Evolutionary conservation across 768 basidiomycete genomes (phyloP), one percentile per base, ranked within the genome.

Genomic region (Macrolepiota albuminosa): DNA sequence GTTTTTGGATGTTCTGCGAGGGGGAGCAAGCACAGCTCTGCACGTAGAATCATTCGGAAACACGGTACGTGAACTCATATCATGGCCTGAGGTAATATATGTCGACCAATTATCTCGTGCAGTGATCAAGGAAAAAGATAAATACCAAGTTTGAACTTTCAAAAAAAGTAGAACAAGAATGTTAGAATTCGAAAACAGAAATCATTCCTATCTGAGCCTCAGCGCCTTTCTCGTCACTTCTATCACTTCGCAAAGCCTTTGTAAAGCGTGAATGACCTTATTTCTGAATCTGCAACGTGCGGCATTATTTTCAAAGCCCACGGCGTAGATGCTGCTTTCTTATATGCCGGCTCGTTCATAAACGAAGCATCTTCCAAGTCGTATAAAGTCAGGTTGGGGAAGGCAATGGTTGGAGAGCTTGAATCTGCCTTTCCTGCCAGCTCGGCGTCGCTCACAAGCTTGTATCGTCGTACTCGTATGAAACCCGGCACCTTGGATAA

Each of bases 31-130:
- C 45, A 74, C 82, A 10, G 63, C 69, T 10, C 66, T 84, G 29
- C 77, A 80, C 63, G 71, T 82, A 9, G 82, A 84, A 64, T 72
- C 75, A 0, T 79, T 78, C 54, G 78, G 77, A 18, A 72, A 67
- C 36, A 64, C 68, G 55, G 66, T 68, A 58, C 10, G 60, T 37
- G 14, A 24, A 13, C 6, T 42, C 16, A 24, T 13, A 11, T 2
- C 8, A 13, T 46, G 1, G 6, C 4, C 24, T 26, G 10, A 9
- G 7, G 31, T 16, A 16, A 33, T 14, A n/a, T 24, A 40, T 21
- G n/a, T 33, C 3, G 2, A 39, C n/a, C 16, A 26, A 48, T 34
- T 13, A 37, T 42, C 21, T 33, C 43, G 37, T 31, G 5, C 10
- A 58, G 57, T 58, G 14, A 51, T 3, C n/a, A n/a, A 29, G 42